phyloP scores from a whole-genome alignment of 805 yeast genomes.

The Maudiozyma barnettii region DNA sequence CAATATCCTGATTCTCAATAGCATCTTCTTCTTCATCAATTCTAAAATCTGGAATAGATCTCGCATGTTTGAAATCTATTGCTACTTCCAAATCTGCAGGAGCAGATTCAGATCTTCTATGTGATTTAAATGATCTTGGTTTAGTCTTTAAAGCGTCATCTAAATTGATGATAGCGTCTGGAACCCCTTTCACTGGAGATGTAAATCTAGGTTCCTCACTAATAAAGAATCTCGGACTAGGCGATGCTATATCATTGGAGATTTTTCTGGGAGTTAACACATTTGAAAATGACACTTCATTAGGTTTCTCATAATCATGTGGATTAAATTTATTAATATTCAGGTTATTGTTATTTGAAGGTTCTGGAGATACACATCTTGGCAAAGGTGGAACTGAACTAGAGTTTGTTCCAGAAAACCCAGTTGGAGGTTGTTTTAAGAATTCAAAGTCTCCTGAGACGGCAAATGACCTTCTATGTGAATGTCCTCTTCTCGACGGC shows the following conservation, averaged over 20 bases:
- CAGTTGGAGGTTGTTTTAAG: slow-evolving; percentile 19
- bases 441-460: slow-evolving; percentile 77
- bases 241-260: slow-evolving; percentile 3
- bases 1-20: slow-evolving; percentile 3
- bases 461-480: slow-evolving; percentile 81
- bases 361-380: slow-evolving; percentile 6
- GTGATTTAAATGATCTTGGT: slow-evolving; percentile 29
- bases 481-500: slow-evolving; percentile 46
- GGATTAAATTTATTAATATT: not conserved
- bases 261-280: slow-evolving; percentile 5
- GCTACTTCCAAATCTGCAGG: slow-evolving; percentile 38
- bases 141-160: slow-evolving; percentile 41
- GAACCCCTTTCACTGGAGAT: slow-evolving; percentile 30
- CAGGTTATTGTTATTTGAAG: not conserved
- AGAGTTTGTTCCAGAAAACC: not conserved
- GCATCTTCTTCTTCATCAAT: slow-evolving; percentile 17
- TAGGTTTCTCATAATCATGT: not conserved
- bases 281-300: not conserved
- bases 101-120: slow-evolving; percentile 48
- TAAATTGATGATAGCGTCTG: slow-evolving; percentile 48
- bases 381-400: slow-evolving; percentile 12
- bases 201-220: slow-evolving; percentile 27
- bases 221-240: slow-evolving; percentile 25
- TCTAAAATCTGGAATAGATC: slow-evolving; percentile 2
- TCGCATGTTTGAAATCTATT: slow-evolving; percentile 2